Evolutionary conservation across 2,329 filamentous ascomycete species (phyloP).

Genomic region (Fusarium nanum): DNA sequence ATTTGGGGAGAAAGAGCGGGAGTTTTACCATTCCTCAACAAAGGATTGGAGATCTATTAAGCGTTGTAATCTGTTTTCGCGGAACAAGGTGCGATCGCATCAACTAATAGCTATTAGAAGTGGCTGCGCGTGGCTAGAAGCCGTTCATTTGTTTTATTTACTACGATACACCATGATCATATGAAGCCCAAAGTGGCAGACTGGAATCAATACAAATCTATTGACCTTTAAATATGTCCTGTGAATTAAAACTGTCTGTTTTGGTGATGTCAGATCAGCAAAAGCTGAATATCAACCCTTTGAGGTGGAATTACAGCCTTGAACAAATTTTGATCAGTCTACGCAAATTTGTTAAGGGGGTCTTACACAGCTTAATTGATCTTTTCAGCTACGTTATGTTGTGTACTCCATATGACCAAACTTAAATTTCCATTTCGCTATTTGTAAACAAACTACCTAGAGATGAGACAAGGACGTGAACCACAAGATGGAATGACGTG

Average conservation of each 20-base stretch:
- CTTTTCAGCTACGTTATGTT: not conserved
- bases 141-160: conserved; percentile 19
- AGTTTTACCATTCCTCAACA: conserved; percentile 17
- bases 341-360: not conserved
- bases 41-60: conserved; percentile 34
- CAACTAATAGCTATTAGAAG: conserved; percentile 32
- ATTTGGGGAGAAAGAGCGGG: not conserved
- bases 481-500: not conserved
- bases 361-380: not conserved
- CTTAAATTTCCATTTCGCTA: not conserved
- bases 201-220: conserved; percentile 28
- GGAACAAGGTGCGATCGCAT: conserved; percentile 16
- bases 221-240: not conserved
- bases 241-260: not conserved
- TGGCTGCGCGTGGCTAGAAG: conserved; percentile 19
- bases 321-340: not conserved
- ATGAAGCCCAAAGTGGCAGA: conserved; percentile 31
- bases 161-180: conserved; percentile 28
- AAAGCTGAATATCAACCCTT: not conserved
- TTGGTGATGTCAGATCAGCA: not conserved
- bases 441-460: not conserved
- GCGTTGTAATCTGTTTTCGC: conserved; percentile 41
- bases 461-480: not conserved
- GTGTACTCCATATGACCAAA: not conserved
- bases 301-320: not conserved